Evolutionary conservation across 495 filamentous ascomycete species (phyloP).

Genomic region (Aspergillus homomorphus): DNA sequence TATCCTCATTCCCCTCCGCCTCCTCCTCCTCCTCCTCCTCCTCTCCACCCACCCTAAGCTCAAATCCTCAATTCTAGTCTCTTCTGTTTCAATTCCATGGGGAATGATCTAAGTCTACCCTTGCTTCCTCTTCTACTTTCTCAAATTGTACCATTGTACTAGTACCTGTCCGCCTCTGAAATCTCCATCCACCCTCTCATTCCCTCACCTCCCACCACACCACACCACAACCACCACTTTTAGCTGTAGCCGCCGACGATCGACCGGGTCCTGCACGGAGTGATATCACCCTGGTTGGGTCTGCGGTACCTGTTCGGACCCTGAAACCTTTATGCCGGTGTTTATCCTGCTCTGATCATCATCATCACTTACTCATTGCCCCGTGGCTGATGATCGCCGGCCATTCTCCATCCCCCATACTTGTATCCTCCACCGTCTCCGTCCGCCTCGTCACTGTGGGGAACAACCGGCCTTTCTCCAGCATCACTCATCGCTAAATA

Average conservation of each 20-base stretch:
- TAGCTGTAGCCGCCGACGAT: constrained; percentile 9
- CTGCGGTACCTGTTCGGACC: neutral
- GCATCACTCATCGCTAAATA: constrained; percentile 11
- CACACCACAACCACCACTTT: neutral
- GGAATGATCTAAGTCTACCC: neutral
- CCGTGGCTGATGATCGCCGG: constrained; percentile 27
- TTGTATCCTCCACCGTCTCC: constrained; percentile 30
- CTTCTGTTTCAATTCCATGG: neutral
- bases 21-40: too few species aligned
- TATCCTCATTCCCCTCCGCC: neutral
- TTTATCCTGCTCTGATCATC: neutral
- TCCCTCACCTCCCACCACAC: neutral
- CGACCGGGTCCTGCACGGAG: neutral
- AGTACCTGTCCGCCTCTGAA: neutral
- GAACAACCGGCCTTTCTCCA: constrained; percentile 17
- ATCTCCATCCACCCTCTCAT: neutral
- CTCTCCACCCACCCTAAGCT: neutral
- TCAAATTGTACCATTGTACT: neutral
- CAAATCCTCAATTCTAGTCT: neutral
- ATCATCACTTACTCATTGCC: neutral
- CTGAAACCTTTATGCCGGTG: neutral
- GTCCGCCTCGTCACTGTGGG: constrained; percentile 32
- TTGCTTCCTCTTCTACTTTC: neutral
- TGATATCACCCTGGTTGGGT: constrained; percentile 10
- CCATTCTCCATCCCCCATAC: constrained; percentile 10